Evolutionary conservation across 78 protist genomes (phyloP).

Genomic region (Emiliania huxleyi): DNA sequence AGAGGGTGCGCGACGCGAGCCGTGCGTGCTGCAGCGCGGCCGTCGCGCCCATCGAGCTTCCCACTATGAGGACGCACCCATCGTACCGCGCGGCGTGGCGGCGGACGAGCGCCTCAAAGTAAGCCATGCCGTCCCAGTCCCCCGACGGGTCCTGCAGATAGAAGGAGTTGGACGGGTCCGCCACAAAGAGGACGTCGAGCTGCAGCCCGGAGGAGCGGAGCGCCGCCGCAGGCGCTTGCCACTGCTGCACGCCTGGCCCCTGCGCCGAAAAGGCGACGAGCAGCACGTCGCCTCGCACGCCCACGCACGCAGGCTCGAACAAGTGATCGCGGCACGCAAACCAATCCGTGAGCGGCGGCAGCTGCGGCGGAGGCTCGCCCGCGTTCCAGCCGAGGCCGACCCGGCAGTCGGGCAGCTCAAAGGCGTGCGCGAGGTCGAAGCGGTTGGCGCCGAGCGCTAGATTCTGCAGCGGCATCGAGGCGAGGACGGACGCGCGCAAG

Average conservation of each 20-base stretch:
- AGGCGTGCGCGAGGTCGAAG: not conserved
- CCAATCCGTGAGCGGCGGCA: not conserved
- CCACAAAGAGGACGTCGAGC: not conserved
- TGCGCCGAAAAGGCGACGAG: not conserved
- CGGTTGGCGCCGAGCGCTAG: not conserved
- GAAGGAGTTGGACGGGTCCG: not conserved
- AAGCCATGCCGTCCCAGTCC: not conserved
- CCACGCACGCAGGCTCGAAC: not conserved
- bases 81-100: not conserved
- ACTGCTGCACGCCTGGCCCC: slow-evolving; percentile 1
- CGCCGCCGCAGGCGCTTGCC: not conserved
- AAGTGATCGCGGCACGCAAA: not conserved
- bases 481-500: not conserved
- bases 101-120: not conserved
- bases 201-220: not conserved
- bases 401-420: not conserved
- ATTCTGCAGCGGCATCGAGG: not conserved
- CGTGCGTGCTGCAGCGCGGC: not conserved
- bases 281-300: not conserved
- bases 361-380: not conserved
- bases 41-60: not conserved
- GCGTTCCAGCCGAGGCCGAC: not conserved
- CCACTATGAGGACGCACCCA: not conserved
- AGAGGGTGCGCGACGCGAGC: not conserved
- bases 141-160: not conserved